Evolutionary conservation across 1,284 basidiomycete species (phyloP), one percentile per base, ranked within the genome.

Genomic region (Neonothopanus nambi): DNA sequence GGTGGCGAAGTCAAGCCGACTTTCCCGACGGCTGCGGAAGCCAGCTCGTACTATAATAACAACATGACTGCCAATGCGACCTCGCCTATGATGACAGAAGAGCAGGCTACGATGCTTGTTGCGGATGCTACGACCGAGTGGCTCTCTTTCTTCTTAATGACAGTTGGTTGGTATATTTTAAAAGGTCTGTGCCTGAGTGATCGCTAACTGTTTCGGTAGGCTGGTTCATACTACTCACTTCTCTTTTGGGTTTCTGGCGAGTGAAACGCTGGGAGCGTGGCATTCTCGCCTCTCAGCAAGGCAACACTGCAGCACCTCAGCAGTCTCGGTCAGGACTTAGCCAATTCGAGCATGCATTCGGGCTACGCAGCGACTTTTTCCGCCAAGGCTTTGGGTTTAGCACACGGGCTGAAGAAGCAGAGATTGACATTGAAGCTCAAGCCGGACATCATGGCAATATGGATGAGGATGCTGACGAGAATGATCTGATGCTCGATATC

Each of bases 141-240:
- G 91, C 76, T 98, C 41, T 89, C 91, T 11, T 97, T 97, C 75
- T 84, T 96, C 71, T 75, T 98, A 59, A 97, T 98, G 94, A 92
- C 89, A 30, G 73, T 94, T 44, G 91, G 88, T 85, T 61, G 45
- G 81, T 72, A 20, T 17, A 35, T 18, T 28, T n/a, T 61, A 28
- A 36, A 18, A 4, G 49, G 58, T 50, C 55, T 50, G 17, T 38
- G 30, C 41, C 18, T 18, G 44, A 17, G 33, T 42, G 30, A 18
- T 52, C 17, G 15, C 3, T 12, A 17, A 43, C 42, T 36, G 12
- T 28, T 13, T 23, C 49, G 48, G 13, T 56, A 79, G 91, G 95
- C 1, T 97, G 94, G 93, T 96, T 97, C 72, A 78, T 95, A 53
- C 80, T 98, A 23, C 76, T 96, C 46, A 95, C 92, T 1, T 91